A percentile compares a stretch with the other conserved stretches of the same genome.
Evolutionary conservation across 1,284 basidiomycete genomes (phyloP).

Genomic region (Binderoboletus segoi): DNA sequence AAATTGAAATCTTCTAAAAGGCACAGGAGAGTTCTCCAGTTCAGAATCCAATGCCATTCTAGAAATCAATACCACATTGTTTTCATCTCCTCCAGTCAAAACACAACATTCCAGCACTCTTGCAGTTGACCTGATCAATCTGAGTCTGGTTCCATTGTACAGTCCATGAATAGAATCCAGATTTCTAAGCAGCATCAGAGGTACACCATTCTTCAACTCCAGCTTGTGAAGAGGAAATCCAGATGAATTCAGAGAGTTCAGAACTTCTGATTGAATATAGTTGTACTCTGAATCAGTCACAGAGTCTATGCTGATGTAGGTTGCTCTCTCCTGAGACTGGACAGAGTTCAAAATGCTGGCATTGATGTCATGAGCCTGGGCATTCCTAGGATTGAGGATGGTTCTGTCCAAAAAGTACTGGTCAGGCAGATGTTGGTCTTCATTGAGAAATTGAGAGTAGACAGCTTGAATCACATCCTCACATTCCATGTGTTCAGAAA

Average conservation of each 20-base stretch:
- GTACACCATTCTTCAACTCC: slow-evolving; percentile 36
- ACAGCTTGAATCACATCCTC: slow-evolving; percentile 11
- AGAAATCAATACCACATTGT: not conserved
- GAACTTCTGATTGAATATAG: slow-evolving; percentile 24
- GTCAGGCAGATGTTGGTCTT: not conserved
- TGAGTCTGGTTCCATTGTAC: not conserved
- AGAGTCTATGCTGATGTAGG: slow-evolving; percentile 4
- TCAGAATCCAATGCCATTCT: not conserved
- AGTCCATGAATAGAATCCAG: slow-evolving; percentile 27
- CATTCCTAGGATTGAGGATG: slow-evolving; percentile 3
- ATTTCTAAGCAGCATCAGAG: slow-evolving; percentile 43
- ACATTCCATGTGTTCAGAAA: slow-evolving; percentile 35
- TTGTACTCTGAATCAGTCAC: slow-evolving; percentile 7
- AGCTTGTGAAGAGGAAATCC: slow-evolving; percentile 33
- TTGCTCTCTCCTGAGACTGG: not conserved
- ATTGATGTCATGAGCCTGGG: slow-evolving; percentile 12
- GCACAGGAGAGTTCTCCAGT: not conserved
- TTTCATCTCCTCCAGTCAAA: not conserved
- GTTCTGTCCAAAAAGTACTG: not conserved
- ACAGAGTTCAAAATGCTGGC: slow-evolving; percentile 3
- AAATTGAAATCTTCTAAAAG: slow-evolving; percentile 27
- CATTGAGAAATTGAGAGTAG: not conserved
- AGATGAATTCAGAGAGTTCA: slow-evolving; percentile 24
- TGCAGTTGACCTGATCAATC: not conserved
- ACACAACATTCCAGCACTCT: not conserved